Evolutionary conservation across 1,284 basidiomycete species (phyloP), one percentile per base, ranked within the genome.

Genomic region (Ganoderma boninense): DNA sequence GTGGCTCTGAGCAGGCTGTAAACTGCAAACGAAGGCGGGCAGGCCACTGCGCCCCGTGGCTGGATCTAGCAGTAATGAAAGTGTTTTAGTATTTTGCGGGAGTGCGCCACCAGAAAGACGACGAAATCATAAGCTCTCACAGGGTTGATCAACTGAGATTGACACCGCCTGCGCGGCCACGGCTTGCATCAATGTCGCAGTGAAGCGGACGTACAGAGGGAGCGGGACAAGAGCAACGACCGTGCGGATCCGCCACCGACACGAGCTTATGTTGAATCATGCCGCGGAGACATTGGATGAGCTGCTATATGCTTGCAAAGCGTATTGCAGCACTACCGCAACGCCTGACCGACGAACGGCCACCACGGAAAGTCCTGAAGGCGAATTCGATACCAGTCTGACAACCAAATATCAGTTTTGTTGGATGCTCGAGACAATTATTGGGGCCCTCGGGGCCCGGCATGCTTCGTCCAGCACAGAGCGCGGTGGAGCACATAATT

Each of bases 121-220:
- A 14, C 20, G 42, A 61, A 63, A 60, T 69, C 67, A 68, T 70
- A 67, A 65, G 67, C 69, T 69, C 62, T 69, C 66, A 69, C 71
- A 44, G 42, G 67, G 54, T 35, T 63, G 69, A 70, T 70, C 71
- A 73, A 73, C 64, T 73, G 71, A 70, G 69, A 66, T 62, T 54
- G 56, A 46, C 52, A 70, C 67, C 71, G 70, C 68, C 54, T 65
- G 71, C 69, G 43, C 40, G 40, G 52, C 43, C 23, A n/a, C n/a
- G 38, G 65, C 56, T 62, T 64, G 62, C 65, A 67, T 69, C 67
- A 67, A 46, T 32, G 46, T 52, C 20, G 54, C 38, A 38, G 14
- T 18, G 46, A 29, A 44, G 40, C 26, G 35, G n/a, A 18, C 38
- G 16, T n/a, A 7, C 18, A 23, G 26, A 7, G 65, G 57, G 66